Evolutionary conservation across 176 grass and related monocot species (phyloP).

Genomic region (Hordeum marinum): DNA sequence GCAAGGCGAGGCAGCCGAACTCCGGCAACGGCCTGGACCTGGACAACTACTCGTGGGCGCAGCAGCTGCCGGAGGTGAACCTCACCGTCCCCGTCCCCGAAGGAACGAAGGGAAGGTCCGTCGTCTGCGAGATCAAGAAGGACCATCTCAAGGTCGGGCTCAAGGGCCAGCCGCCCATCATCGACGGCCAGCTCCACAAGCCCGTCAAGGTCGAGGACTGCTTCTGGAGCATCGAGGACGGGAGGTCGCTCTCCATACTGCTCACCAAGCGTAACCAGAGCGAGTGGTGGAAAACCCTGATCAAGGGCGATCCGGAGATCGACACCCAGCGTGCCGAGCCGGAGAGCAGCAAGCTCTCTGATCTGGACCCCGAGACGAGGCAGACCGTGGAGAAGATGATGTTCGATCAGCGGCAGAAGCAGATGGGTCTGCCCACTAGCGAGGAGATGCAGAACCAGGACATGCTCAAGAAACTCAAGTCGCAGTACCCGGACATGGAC

Average conservation of each 20-base stretch:
- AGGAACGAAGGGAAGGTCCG: conserved; percentile 48
- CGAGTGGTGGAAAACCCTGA: conserved; percentile 60
- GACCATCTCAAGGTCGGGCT: conserved; percentile 53
- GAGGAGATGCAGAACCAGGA: conserved; percentile 67
- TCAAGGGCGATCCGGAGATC: conserved; percentile 55
- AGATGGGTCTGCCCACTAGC: conserved; percentile 52
- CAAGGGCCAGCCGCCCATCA: conserved; percentile 41
- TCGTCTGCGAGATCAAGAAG: conserved; percentile 54
- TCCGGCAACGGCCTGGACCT: conserved; percentile 55
- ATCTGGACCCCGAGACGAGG: conserved; percentile 53
- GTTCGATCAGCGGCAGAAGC: conserved; percentile 40
- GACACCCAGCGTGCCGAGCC: conserved; percentile 42
- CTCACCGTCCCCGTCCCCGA: conserved; percentile 42
- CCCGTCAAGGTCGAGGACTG: conserved; percentile 46
- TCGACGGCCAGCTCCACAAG: conserved; percentile 54
- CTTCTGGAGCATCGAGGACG: conserved; percentile 64
- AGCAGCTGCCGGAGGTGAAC: conserved; percentile 51
- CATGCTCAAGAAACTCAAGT: conserved; percentile 55
- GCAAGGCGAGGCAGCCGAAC: conserved; percentile 26
- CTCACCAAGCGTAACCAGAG: conserved; percentile 60
- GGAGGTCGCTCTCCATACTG: conserved; percentile 39
- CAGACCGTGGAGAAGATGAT: conserved; percentile 44
- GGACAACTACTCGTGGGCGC: conserved; percentile 60
- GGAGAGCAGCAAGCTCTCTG: conserved; percentile 32
- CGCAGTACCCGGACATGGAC: conserved; percentile 53